phyloP scores from a whole-genome alignment of 2,329 filamentous ascomycete species.

The Xylariaceae sp. region DNA sequence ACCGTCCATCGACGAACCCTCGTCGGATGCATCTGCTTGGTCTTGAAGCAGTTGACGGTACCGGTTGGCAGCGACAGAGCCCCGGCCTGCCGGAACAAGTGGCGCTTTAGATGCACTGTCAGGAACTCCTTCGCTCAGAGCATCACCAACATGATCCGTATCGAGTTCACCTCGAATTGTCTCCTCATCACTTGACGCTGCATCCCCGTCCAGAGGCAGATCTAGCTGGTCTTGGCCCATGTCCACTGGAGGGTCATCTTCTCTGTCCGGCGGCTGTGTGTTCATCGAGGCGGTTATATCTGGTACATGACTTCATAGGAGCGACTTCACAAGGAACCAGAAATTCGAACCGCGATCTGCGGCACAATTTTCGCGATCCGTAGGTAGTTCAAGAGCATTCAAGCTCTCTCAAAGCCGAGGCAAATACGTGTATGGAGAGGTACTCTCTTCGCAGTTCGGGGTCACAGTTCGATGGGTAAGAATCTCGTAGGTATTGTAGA shows the following conservation, averaged over 20 bases:
- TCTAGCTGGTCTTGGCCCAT: conserved; percentile 42
- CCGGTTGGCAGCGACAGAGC: conserved; percentile 36
- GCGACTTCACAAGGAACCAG: not conserved
- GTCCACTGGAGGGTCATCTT: conserved; percentile 37
- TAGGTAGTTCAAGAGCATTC: not conserved
- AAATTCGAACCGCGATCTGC: not conserved
- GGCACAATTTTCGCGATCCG: conserved; percentile 4
- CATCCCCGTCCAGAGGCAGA: conserved; percentile 37
- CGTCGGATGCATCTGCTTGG: conserved; percentile 45
- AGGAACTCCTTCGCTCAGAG: conserved; percentile 34
- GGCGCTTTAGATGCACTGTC: conserved; percentile 24
- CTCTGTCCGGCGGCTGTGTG: conserved; percentile 29
- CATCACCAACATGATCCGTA: conserved; percentile 35
- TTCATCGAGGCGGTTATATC: conserved; percentile 29
- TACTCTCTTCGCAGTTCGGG: not conserved
- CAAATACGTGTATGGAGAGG: not conserved
- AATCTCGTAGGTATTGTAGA: not conserved
- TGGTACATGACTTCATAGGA: conserved; percentile 27
- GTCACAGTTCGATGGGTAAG: not conserved
- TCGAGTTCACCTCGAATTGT: conserved; percentile 37
- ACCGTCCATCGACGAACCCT: conserved; percentile 47
- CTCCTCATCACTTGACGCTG: conserved; percentile 39
- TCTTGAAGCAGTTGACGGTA: conserved; percentile 43
- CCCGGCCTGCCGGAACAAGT: conserved; percentile 25
- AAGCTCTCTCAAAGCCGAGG: not conserved